Evolutionary conservation across 768 basidiomycete genomes (phyloP).

Genomic region (Tubosaeta sp.): DNA sequence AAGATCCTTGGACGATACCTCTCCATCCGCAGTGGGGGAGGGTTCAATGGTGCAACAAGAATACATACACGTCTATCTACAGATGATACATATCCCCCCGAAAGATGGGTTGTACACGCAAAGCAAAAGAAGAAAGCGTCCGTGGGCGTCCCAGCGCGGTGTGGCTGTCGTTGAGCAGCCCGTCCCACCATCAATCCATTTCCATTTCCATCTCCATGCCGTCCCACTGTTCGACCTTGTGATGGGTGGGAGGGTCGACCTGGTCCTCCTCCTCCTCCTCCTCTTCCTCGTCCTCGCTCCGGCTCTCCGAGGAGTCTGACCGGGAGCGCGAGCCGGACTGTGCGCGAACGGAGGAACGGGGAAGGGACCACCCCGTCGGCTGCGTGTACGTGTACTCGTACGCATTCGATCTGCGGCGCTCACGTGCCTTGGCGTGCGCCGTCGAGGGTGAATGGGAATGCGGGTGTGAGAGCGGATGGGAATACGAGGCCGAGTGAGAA

Average conservation of each 20-base stretch:
- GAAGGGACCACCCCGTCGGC: conserved; percentile 49
- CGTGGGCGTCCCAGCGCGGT: not conserved
- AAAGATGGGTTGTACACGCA: not conserved
- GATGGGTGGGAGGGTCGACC: not conserved
- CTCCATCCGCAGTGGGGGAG: no score
- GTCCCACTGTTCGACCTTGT: conserved; percentile 1
- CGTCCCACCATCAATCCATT: conserved; percentile 18
- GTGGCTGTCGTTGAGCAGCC: not conserved
- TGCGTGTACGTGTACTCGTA: conserved; percentile 7
- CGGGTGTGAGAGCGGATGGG: not conserved
- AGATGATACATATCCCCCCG: no score
- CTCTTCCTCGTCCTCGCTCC: conserved; percentile 33
- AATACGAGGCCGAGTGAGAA: conserved; percentile 6
- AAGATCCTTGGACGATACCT: no score
- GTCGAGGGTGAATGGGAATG: conserved; percentile 3
- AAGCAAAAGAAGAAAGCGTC: not conserved
- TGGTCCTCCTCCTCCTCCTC: not conserved
- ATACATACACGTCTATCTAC: no score
- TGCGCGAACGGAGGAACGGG: conserved; percentile 47
- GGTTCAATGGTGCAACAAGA: no score
- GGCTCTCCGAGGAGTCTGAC: conserved; percentile 32
- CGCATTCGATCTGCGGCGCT: conserved; percentile 10
- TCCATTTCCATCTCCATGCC: conserved; percentile 39
- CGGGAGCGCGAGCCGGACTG: conserved; percentile 36
- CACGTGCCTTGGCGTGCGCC: not conserved